These are phyloP conservation scores for Bruguiera parviflora DNA, from an alignment of 345 rosid species.

Conservation along the genomic window DNA sequence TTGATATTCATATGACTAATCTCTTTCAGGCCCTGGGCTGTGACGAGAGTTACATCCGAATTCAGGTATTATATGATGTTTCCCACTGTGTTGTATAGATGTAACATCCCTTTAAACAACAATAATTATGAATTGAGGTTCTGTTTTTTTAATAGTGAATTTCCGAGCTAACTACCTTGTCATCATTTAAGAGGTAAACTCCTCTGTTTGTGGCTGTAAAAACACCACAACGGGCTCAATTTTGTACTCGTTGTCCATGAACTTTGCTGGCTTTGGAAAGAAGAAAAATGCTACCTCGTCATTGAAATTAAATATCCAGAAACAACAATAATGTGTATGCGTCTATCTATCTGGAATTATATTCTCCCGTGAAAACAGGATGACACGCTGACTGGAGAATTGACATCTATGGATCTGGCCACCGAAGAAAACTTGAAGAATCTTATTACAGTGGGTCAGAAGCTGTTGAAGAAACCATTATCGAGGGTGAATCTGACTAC, in stretches of 20 bases:
- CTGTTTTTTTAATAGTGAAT: not conserved
- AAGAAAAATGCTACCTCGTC: no score
- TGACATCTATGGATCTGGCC: slow-evolving; percentile 57
- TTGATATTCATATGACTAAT: slow-evolving; percentile 48
- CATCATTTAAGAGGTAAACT: not conserved
- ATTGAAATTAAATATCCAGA: no score
- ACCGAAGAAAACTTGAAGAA: slow-evolving; percentile 44
- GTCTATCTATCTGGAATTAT: no score
- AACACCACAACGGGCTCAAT: no score
- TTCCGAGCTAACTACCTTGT: not conserved
- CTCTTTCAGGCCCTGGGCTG: slow-evolving; percentile 49
- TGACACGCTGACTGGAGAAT: slow-evolving; percentile 49
- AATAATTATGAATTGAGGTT: not conserved
- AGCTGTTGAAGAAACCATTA: slow-evolving; percentile 49
- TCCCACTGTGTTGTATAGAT: not conserved
- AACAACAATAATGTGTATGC: no score
- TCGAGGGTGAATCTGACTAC: slow-evolving; percentile 46
- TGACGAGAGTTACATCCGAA: slow-evolving; percentile 42
- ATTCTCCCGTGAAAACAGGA: slow-evolving; percentile 30
- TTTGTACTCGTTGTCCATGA: no score
- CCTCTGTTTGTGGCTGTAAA: no score
- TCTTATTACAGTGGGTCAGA: slow-evolving; percentile 46
- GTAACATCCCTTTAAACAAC: not conserved
- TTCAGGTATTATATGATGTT: slow-evolving; percentile 31
- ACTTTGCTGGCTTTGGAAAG: no score